These are phyloP conservation scores for Millerozyma acaciae DNA, from an alignment of 805 yeast genomes.

Conservation along the genomic window DNA sequence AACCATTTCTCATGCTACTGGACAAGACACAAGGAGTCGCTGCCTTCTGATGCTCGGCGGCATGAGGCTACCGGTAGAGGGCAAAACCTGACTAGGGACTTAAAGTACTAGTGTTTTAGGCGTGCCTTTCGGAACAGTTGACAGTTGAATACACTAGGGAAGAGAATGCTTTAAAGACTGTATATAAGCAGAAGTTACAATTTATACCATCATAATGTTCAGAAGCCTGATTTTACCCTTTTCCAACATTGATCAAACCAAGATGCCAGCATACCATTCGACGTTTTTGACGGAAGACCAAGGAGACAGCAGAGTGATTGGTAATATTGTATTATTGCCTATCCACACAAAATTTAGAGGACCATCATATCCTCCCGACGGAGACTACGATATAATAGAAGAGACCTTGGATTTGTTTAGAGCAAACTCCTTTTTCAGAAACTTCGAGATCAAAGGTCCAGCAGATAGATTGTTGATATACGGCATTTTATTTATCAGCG, in stretches of 20 bases:
- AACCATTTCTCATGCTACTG: no score
- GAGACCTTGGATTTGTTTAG: constrained; percentile 88
- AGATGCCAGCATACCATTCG: constrained; percentile 71
- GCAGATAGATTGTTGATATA: constrained; percentile 90
- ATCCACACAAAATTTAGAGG: constrained; percentile 82
- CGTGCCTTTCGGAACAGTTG: no score
- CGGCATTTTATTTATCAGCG: constrained; percentile 86
- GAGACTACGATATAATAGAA: constrained; percentile 83
- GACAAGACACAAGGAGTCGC: no score
- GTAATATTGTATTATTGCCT: constrained; percentile 82
- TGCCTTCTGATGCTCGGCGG: no score
- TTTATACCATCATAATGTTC: no score
- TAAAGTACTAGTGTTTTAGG: no score
- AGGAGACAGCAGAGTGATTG: constrained; percentile 59
- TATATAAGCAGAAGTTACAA: no score
- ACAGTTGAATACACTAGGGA: no score
- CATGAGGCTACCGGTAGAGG: no score
- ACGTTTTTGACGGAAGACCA: constrained; percentile 64
- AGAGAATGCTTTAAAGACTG: no score
- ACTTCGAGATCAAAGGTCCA: constrained; percentile 94
- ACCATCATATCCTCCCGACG: constrained; percentile 76
- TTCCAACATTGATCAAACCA: background rate
- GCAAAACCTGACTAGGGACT: no score
- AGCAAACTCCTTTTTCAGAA: constrained; percentile 93
- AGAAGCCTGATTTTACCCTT: no score